A percentile compares a stretch with the other conserved stretches of the same genome.
These are phyloP conservation scores for Yamadazyma sp. DNA, from an alignment of 1,139 yeast species.

Conservation along the genomic window DNA sequence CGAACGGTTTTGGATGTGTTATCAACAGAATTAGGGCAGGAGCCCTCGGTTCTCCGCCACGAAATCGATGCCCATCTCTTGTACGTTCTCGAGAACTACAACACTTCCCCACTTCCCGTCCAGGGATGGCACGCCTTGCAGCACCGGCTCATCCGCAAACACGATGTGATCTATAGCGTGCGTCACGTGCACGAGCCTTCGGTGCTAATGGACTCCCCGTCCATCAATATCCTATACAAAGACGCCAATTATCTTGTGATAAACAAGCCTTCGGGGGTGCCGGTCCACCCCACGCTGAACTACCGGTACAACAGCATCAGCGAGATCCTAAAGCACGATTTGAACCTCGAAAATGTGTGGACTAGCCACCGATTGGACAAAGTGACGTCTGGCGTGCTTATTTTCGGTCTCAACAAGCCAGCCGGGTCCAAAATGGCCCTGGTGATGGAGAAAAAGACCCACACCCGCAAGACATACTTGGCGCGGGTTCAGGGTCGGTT, in stretches of 20 bases:
- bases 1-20: conserved; percentile 44
- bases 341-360: conserved; percentile 33
- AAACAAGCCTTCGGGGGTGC: conserved; percentile 74
- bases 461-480: conserved; percentile 49
- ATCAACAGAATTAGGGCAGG: conserved; percentile 44
- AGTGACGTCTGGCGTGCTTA: conserved; percentile 70
- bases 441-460: conserved; percentile 30
- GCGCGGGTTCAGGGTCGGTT: conserved; percentile 66
- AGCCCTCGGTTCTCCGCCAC: conserved; percentile 19
- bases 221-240: conserved; percentile 45
- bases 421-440: conserved; percentile 46
- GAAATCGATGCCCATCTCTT: conserved; percentile 25
- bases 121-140: conserved; percentile 25
- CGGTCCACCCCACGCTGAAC: conserved; percentile 77
- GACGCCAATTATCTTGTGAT: conserved; percentile 55
- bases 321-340: conserved; percentile 51
- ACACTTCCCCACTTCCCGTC: conserved; percentile 20
- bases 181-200: conserved; percentile 68
- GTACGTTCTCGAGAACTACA: conserved; percentile 27
- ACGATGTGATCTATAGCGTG: conserved; percentile 49
- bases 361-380: conserved; percentile 74
- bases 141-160: conserved; percentile 31
- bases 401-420: conserved; percentile 51
- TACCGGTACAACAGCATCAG: conserved; percentile 61
- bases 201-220: conserved; percentile 36